Evolutionary conservation across 257 asterid species (phyloP).

Genomic region (Solanum sparsipilum): DNA sequence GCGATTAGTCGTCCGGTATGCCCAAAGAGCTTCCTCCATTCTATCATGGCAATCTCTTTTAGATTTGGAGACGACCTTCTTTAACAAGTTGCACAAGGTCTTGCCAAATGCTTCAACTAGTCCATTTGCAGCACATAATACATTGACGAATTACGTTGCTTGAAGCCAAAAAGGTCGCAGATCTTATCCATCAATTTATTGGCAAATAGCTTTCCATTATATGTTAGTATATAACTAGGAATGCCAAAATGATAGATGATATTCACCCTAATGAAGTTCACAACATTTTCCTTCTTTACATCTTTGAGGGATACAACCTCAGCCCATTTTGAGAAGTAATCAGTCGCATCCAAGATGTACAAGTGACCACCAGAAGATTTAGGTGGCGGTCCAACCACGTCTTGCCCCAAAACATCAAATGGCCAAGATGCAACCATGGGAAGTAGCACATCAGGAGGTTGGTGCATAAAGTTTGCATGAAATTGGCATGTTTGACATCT

Average conservation of each 20-base stretch:
- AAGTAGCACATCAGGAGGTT: too few relatives aligned
- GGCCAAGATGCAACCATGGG: too few relatives aligned
- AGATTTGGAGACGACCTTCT: not conserved
- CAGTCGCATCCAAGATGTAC: not conserved
- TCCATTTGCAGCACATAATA: not conserved
- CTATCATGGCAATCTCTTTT: not conserved
- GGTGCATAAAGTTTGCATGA: too few relatives aligned
- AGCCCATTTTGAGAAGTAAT: not conserved
- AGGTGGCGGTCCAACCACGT: not conserved
- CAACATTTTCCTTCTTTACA: not conserved
- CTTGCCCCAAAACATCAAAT: not conserved
- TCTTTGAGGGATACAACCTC: not conserved
- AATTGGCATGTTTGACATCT: not conserved
- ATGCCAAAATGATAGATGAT: not conserved
- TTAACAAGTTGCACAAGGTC: not conserved
- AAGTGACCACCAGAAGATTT: not conserved
- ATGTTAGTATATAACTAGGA: not conserved
- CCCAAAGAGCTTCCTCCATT: not conserved
- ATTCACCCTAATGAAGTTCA: not conserved
- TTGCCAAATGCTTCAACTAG: not conserved
- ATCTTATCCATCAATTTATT: not conserved
- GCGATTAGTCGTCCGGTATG: not conserved
- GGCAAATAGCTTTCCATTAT: not conserved
- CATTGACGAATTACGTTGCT: not conserved
- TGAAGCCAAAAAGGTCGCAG: not conserved